Evolutionary conservation across 140 eudicot species (phyloP).

Genomic region (Senecio squalidus): DNA sequence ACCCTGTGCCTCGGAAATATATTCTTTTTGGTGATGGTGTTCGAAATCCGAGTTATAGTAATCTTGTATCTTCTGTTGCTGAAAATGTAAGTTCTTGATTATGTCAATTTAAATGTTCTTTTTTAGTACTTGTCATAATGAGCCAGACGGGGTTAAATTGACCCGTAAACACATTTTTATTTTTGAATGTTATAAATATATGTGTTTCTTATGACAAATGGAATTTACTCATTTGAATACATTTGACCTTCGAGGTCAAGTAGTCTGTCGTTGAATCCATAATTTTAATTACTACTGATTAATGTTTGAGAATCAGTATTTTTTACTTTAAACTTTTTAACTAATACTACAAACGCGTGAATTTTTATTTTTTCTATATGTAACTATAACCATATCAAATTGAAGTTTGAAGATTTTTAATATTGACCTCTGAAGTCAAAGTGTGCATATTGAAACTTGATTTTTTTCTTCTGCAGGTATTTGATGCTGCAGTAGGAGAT

Average conservation of each 20-base stretch:
- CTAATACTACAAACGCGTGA: background rate
- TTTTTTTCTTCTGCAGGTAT: conserved; percentile 42
- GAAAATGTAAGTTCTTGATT: conserved; percentile 63
- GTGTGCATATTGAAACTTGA: background rate
- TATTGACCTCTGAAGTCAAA: background rate
- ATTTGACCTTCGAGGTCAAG: too few species aligned
- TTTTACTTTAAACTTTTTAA: background rate
- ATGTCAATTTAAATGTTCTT: conserved; percentile 5
- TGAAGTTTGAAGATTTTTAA: background rate
- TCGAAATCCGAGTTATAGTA: conserved; percentile 60
- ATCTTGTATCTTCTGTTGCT: conserved; percentile 71
- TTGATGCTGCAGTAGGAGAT: conserved; percentile 98
- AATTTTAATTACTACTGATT: background rate
- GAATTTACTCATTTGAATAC: too few species aligned
- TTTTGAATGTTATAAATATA: too few species aligned
- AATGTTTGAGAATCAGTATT: background rate
- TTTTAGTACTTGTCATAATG: background rate
- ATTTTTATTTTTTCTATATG: background rate
- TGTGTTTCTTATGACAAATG: too few species aligned
- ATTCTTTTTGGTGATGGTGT: conserved; percentile 69
- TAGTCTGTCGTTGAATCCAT: background rate
- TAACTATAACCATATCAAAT: background rate
- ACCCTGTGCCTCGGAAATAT: conserved; percentile 76
- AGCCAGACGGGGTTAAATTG: background rate
- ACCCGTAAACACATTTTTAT: too few species aligned